Base-by-base conservation (phyloP, 108 stramenopile species). In the Fragilariopsis cylindrus region DNA sequence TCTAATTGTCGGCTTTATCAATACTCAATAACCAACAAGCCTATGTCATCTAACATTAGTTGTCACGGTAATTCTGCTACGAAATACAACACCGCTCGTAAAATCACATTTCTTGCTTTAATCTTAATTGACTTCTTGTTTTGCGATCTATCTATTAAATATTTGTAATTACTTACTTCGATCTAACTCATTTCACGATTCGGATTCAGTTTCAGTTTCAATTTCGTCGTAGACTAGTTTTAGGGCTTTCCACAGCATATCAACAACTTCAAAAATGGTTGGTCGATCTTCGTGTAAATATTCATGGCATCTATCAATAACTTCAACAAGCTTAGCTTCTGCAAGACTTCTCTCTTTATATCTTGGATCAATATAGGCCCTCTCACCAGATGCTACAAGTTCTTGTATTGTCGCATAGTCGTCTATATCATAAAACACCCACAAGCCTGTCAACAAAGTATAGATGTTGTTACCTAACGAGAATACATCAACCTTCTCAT, bases 401-500 rank as follows among this genome's bases (percentile, higher is more conserved):
- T 71, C 5, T 67, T 68, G 7, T 77, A 69, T 42, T 69, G 79
- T 18, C 60, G 57, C 53, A 9, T 74, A 45, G 18, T 69, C 53
- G 11, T 54, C 53, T 19, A 45, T 41, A 8, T 83, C 76, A 69
- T 80, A 65, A 48, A 80, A 81, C 11, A 63, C 57, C 70, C 76
- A 76, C 7, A 85, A 42, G 9, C 88, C 85, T 39, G 86, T 87
- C 45, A 89, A 60, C 12, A 89, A 53, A 16, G 52, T 60, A 50
- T 78, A 89, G 16, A 89, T 73, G 64, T 83, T 82, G 76, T 90
- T 90, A 4, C 89, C 89, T 9, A 82, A 48, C 49, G 78, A 77
- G 63, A 55, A 90, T 21, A 90, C 82, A 71, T 90, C 89, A 69
- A 87, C 82, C 78, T 92, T 85, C 80, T 92, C 91, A 18, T 79